Evolutionary conservation across 768 basidiomycete species (phyloP).

Genomic region (Suillus plorans): DNA sequence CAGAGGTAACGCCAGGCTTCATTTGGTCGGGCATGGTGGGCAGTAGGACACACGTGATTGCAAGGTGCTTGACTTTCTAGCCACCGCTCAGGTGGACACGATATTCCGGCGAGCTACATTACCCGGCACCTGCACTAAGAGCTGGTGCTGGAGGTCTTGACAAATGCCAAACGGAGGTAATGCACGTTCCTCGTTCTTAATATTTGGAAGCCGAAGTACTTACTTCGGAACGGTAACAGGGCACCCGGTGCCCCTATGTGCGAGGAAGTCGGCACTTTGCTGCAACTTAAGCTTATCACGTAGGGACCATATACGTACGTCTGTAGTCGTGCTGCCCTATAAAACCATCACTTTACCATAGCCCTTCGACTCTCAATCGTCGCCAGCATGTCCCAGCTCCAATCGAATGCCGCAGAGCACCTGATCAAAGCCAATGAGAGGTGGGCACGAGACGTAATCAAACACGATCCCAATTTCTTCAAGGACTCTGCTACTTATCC

Average conservation of each 20-base stretch:
- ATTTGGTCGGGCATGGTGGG: too few species aligned
- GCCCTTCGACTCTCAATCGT: background rate
- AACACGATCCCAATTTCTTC: constrained; percentile 65
- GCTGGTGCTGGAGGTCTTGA: too few species aligned
- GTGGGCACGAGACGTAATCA: constrained; percentile 66
- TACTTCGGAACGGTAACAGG: background rate
- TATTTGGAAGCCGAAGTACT: background rate
- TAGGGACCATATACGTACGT: too few species aligned
- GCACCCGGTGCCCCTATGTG: too few species aligned
- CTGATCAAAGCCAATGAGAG: constrained; percentile 55
- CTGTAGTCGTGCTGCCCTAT: background rate
- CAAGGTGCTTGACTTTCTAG: too few species aligned
- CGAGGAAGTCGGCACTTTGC: too few species aligned
- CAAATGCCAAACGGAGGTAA: background rate
- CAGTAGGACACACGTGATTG: too few species aligned
- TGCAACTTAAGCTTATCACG: too few species aligned
- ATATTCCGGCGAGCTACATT: too few species aligned
- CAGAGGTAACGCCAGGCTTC: too few species aligned
- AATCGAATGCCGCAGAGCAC: background rate
- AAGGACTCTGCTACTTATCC: constrained; percentile 48
- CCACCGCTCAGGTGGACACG: too few species aligned
- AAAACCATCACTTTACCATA: background rate
- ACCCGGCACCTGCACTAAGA: too few species aligned
- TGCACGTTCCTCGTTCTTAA: background rate
- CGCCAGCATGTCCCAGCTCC: background rate